Base-by-base conservation (phyloP, 768 basidiomycete species). In the Phlebiopsis gigantea region DNA sequence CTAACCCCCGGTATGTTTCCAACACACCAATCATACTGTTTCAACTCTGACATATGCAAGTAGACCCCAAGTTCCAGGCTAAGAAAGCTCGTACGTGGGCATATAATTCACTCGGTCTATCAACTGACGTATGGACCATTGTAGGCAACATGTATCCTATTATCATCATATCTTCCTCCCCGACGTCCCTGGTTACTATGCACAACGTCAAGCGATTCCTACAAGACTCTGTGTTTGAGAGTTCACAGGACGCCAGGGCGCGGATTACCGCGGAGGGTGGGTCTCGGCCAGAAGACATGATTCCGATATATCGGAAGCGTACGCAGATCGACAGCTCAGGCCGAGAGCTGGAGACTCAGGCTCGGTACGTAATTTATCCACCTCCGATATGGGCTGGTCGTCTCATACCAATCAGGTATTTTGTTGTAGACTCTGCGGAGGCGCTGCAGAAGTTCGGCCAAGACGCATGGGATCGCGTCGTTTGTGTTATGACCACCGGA, bases 401-500 rank as follows among this genome's bases (percentile, higher is more conserved):
- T 6, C 34, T 55, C 26, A 62, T 5, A 9, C 9, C 49, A 24
- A 21, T 14, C 25, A 68, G 84, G 41, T 98, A 95, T 67, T 88
- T 88, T 62, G 84, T 97, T 7, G 88, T 99, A 30, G 95, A 99
- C 70, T 87, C 88, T 21, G 88, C 90, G 0, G 96, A 99, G 63
- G 93, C 96, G 1, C 74, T 99, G 22, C 80, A 83, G 30, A 98
- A 98, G 72, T 94, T 99, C 61, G 90, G 89, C 4, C 77, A 88
- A 3, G 95, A 97, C 58, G 89, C 93, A 1, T 98, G 96, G 95
- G 94, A 98, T 55, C 82, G 96, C 34, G 97, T 99, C 4, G 88
- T 97, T 4, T 97, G 95, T 62, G 96, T 99, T 15, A 88, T 97
- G 84, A 98, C 97, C 8, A 99, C 97, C 0, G 97, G 97, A 1